Conservation (phyloP, 306 rosid species). For the Begonia loranthoides region DNA sequence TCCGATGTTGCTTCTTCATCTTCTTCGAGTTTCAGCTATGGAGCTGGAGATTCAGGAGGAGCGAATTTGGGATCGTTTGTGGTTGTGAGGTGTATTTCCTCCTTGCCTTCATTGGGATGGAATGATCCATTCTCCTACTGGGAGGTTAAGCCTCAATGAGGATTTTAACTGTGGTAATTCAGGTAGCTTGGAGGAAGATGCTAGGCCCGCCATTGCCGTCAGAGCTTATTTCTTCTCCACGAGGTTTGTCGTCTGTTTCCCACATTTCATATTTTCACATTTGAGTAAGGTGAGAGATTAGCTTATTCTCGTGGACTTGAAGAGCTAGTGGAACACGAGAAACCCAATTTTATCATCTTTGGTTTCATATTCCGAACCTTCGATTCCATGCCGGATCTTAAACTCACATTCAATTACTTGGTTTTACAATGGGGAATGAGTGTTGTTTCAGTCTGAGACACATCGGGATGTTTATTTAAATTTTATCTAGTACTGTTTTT, state of each 20-base stretch:
- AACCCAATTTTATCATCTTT: conserved; percentile 50
- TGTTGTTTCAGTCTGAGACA: too few species aligned
- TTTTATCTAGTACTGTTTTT: too few species aligned
- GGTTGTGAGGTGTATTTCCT: conserved; percentile 37
- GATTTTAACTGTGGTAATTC: conserved; percentile 22
- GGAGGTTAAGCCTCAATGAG: conserved; percentile 34
- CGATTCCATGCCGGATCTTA: too few species aligned
- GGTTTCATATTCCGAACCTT: neutral
- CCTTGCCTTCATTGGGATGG: conserved; percentile 41
- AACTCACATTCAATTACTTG: too few species aligned
- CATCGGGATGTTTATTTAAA: too few species aligned
- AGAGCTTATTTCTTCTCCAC: conserved; percentile 83
- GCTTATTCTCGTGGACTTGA: conserved; percentile 96
- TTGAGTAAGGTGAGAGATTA: too few species aligned
- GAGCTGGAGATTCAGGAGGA: conserved; percentile 5
- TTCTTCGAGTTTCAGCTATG: conserved; percentile 2
- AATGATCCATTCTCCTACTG: conserved; percentile 59
- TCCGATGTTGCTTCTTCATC: neutral
- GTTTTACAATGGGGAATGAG: too few species aligned
- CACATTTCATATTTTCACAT: neutral
- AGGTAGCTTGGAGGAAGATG: conserved; percentile 29
- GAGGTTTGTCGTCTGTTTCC: conserved; percentile 24
- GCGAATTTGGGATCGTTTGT: conserved; percentile 8
- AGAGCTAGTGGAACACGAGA: conserved; percentile 87
- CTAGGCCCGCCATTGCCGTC: conserved; percentile 57